Conservation (phyloP, 2,329 filamentous ascomycete genomes). For the Cryoendolithus antarcticus region DNA sequence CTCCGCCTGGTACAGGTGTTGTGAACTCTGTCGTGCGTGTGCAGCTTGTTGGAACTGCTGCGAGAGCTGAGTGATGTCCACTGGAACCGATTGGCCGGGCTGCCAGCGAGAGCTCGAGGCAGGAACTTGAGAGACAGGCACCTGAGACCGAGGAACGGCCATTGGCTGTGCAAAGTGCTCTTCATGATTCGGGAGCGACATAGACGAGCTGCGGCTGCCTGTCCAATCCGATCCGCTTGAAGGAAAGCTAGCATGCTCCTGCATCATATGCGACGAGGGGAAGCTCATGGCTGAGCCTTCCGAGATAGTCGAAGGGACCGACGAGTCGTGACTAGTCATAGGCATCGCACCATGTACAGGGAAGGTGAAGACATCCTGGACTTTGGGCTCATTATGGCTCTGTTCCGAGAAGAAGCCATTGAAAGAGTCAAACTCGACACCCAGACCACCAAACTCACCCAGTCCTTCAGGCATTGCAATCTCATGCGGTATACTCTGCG, state of each 20-base stretch:
- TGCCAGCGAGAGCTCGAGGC: slow-evolving; percentile 21
- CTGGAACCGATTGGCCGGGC: slow-evolving; percentile 24
- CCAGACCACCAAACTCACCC: background rate
- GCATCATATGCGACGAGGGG: slow-evolving; percentile 13
- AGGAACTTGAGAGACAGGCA: slow-evolving; percentile 1
- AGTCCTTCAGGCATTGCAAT: slow-evolving; percentile 8
- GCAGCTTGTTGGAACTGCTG: slow-evolving; percentile 22
- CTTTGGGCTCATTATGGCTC: slow-evolving; percentile 12
- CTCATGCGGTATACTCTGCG: background rate
- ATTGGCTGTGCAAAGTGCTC: slow-evolving; percentile 4
- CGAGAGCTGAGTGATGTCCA: slow-evolving; percentile 21
- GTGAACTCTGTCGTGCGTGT: slow-evolving; percentile 9
- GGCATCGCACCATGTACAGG: slow-evolving; percentile 10
- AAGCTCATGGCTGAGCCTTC: slow-evolving; percentile 14
- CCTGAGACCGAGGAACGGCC: slow-evolving; percentile 6
- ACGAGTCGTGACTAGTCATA: slow-evolving; percentile 17
- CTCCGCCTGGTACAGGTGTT: slow-evolving; percentile 12
- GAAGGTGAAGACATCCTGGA: slow-evolving; percentile 11
- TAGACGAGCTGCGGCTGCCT: slow-evolving; percentile 21
- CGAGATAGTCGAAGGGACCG: slow-evolving; percentile 16
- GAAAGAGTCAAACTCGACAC: slow-evolving; percentile 1
- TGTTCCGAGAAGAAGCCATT: slow-evolving; percentile 13
- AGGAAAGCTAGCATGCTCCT: slow-evolving; percentile 14
- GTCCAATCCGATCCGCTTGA: slow-evolving; percentile 19
- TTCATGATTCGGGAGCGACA: slow-evolving; percentile 8